phyloP scores from a whole-genome alignment of 2,329 filamentous ascomycete genomes.

The Cercospora sp. region DNA sequence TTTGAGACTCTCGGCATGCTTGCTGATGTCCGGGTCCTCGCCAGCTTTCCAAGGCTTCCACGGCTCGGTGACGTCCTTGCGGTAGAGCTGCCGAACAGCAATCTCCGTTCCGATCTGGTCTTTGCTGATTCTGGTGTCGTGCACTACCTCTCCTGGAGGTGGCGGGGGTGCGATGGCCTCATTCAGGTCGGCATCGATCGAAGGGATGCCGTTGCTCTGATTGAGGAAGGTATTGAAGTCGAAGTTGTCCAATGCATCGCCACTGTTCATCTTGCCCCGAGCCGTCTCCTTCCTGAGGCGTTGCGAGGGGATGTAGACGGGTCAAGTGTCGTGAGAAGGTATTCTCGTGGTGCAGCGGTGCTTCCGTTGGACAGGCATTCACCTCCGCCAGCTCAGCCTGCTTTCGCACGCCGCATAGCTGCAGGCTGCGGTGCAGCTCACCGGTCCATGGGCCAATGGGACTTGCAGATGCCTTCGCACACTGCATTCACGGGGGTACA shows the following conservation, averaged over 20 bases:
- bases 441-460: background rate
- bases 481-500: background rate
- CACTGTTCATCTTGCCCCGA: background rate
- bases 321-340: background rate
- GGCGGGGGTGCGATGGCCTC: background rate
- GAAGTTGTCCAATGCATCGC: background rate
- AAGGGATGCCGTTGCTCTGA: background rate
- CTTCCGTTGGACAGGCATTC: background rate
- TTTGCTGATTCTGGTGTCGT: background rate
- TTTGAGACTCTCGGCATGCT: slow-evolving; percentile 21
- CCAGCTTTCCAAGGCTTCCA: slow-evolving; percentile 11
- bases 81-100: slow-evolving; percentile 10
- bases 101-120: background rate
- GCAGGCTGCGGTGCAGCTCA: background rate
- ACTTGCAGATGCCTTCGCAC: background rate
- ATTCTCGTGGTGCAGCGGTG: background rate
- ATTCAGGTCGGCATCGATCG: background rate
- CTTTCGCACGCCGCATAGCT: background rate
- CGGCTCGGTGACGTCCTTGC: background rate
- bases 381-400: background rate
- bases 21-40: slow-evolving; percentile 5
- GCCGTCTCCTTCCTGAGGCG: background rate
- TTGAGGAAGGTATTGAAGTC: background rate
- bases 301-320: background rate
- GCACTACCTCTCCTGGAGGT: background rate